Percentiles rank a stretch among this genome's conserved stretches.
Evolutionary conservation across 805 yeast species (phyloP).

Genomic region (Blastobotrys terrestris): DNA sequence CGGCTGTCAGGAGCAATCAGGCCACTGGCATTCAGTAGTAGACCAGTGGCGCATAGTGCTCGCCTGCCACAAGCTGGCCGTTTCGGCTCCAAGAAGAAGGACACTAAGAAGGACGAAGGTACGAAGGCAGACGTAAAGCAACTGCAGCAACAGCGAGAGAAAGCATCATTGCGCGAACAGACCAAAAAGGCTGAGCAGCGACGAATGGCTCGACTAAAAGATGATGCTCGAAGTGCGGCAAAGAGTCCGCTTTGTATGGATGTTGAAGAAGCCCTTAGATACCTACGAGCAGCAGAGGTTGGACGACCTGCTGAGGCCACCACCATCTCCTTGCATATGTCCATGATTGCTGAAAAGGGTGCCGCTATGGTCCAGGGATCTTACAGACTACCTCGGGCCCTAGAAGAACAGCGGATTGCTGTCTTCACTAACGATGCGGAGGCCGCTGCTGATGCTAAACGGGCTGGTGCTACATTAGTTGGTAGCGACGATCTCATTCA

Average conservation of each 20-base stretch:
- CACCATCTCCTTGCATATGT: conserved; percentile 59
- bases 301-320: conserved; percentile 73
- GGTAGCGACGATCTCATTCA: conserved; percentile 73
- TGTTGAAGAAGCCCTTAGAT: conserved; percentile 65
- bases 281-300: conserved; percentile 82
- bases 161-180: conserved; percentile 27
- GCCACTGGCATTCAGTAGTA: not conserved
- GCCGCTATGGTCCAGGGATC: conserved; percentile 68
- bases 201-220: conserved; percentile 21
- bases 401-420: conserved; percentile 56
- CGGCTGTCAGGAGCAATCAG: not conserved
- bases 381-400: conserved; percentile 64
- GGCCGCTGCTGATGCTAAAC: conserved; percentile 46
- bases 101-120: not conserved
- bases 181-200: conserved; percentile 24
- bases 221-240: conserved; percentile 40
- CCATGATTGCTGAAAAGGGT: conserved; percentile 68
- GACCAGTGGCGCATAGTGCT: not conserved
- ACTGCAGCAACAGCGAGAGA: conserved; percentile 30
- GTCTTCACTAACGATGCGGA: conserved; percentile 60
- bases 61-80: not conserved
- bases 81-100: conserved; percentile 4
- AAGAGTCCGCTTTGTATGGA: conserved; percentile 61
- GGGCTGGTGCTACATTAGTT: conserved; percentile 55
- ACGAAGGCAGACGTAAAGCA: conserved; percentile 29